Conservation (phyloP, 1,284 basidiomycete genomes). For the Schizophyllum commune region DNA sequence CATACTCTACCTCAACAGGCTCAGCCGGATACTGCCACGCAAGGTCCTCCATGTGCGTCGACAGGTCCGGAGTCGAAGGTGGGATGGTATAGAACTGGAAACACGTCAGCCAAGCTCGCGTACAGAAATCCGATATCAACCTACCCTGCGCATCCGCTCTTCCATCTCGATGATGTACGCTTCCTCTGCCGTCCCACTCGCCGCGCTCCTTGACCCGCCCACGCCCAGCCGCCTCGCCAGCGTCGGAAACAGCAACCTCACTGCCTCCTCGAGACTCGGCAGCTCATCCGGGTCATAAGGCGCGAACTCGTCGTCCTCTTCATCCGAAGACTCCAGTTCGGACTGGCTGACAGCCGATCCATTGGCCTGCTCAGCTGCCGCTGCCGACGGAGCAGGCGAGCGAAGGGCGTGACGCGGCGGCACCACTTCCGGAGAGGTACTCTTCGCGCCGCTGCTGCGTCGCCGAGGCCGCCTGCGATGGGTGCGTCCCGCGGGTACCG, state of each 20-base stretch:
- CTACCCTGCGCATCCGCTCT: slow-evolving; percentile 56
- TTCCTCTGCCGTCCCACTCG: slow-evolving; percentile 41
- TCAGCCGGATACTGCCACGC: slow-evolving; percentile 75
- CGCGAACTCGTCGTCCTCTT: slow-evolving; percentile 36
- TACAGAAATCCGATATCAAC: slow-evolving; percentile 16
- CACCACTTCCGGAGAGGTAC: neutral
- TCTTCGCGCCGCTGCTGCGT: slow-evolving; percentile 4
- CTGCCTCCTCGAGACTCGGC: slow-evolving; percentile 58
- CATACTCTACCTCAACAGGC: slow-evolving; percentile 43
- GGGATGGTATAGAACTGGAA: slow-evolving; percentile 69
- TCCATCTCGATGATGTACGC: slow-evolving; percentile 62
- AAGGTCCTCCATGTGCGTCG: slow-evolving; percentile 73
- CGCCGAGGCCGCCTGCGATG: neutral
- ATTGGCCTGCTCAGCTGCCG: slow-evolving; percentile 5
- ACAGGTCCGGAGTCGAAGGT: slow-evolving; percentile 57
- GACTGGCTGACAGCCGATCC: neutral
- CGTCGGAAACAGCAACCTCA: slow-evolving; percentile 60
- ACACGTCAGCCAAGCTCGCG: slow-evolving; percentile 1
- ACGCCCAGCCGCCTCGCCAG: slow-evolving; percentile 15
- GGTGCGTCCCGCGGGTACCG: neutral
- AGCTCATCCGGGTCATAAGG: slow-evolving; percentile 72
- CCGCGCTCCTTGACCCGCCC: slow-evolving; percentile 19
- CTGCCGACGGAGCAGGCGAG: neutral
- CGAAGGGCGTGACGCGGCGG: neutral
- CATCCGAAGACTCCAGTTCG: slow-evolving; percentile 17